A percentile compares a stretch with the other conserved stretches of the same genome.
Evolutionary conservation across 2,329 filamentous ascomycete species (phyloP).

Genomic region (Orbilia brochopaga): DNA sequence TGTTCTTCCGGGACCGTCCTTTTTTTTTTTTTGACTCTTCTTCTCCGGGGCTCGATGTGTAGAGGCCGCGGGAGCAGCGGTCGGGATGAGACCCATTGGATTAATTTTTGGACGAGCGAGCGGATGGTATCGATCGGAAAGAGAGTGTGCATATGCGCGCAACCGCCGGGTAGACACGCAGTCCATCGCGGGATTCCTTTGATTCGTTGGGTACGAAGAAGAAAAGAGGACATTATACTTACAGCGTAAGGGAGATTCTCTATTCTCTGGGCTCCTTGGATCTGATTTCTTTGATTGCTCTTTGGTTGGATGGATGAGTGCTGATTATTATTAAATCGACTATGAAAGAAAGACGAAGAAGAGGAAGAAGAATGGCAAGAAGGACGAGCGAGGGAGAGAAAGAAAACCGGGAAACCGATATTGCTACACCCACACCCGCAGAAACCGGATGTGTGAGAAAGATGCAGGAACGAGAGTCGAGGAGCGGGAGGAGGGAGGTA

Average conservation of each 20-base stretch:
- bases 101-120: too few relatives aligned
- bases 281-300: background rate
- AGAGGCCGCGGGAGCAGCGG: too few relatives aligned
- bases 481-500: constrained; percentile 1
- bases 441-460: background rate
- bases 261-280: background rate
- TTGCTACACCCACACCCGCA: background rate
- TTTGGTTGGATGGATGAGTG: background rate
- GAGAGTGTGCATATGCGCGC: too few relatives aligned
- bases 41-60: too few relatives aligned
- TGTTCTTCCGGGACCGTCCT: too few relatives aligned
- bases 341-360: constrained; percentile 3
- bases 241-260: background rate
- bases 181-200: too few relatives aligned
- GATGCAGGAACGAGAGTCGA: background rate
- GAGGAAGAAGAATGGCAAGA: background rate
- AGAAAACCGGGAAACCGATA: background rate
- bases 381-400: background rate
- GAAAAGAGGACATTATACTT: background rate
- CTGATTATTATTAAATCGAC: background rate
- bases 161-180: too few relatives aligned
- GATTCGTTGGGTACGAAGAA: background rate
- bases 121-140: too few relatives aligned
- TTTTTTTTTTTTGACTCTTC: too few relatives aligned
- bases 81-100: too few relatives aligned